Conservation (phyloP, 2,329 filamentous ascomycete genomes). For the Ophiostoma himal-ulmi region DNA sequence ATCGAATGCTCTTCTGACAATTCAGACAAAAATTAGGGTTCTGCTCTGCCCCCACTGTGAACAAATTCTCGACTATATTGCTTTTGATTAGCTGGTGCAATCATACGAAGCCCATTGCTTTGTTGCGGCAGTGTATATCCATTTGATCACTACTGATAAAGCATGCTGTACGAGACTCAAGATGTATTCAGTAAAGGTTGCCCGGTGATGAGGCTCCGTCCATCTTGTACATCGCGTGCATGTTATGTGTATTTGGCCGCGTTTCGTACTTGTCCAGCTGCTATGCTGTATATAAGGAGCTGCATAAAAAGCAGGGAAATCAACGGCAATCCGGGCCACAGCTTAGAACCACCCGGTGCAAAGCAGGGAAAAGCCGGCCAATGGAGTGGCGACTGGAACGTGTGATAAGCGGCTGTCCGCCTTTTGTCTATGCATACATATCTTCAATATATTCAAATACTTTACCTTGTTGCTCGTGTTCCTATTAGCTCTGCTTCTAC, state of each 20-base stretch:
- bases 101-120: neutral
- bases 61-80: neutral
- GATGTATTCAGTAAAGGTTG: neutral
- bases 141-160: neutral
- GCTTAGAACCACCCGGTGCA: neutral
- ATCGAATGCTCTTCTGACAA: too few relatives aligned
- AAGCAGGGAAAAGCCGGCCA: constrained; percentile 9
- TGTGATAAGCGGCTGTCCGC: neutral
- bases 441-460: too few relatives aligned
- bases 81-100: neutral
- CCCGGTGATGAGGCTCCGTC: neutral
- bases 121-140: neutral
- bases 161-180: neutral
- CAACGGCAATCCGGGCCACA: neutral
- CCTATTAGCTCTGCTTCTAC: neutral
- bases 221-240: too few relatives aligned
- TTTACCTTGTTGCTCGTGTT: too few relatives aligned
- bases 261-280: neutral
- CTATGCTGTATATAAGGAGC: neutral
- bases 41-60: neutral
- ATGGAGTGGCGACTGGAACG: neutral
- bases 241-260: too few relatives aligned
- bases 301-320: neutral
- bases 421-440: too few relatives aligned
- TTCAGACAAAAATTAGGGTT: too few relatives aligned